Evolutionary conservation across 2,329 filamentous ascomycete species (phyloP), one percentile per base, ranked within the genome.

Genomic region (Penicillium digitatum): DNA sequence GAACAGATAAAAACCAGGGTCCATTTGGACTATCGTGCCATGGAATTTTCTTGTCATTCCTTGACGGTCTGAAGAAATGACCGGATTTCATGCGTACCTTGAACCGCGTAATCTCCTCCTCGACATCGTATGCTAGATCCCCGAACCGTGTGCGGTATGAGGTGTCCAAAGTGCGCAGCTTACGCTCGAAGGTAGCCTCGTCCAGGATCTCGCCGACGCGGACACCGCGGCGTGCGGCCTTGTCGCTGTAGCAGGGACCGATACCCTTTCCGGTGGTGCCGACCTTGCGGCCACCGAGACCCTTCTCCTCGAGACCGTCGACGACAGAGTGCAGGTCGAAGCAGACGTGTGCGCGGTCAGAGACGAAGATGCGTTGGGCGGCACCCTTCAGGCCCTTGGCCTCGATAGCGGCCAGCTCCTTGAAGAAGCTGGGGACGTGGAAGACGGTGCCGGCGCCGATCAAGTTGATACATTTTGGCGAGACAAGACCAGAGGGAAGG

Each of bases 161-260:
- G 51, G 72, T 69, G 54, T 80, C 79, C 61, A 86, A 66, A 9
- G 76, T 71, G 54, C 79, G 74, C 59, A 85, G 66, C 66, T 82
- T 82, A 9, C 69, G 68, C 69, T 85, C 82, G 62, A 84, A 82
- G 34, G 78, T 68, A 42, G 72, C 72, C 71, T 84, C 80, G 60
- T 83, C 77, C 66, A 83, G 76, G 55, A 85, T 74, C 61, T 85
- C 82, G 35, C 79, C 79, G 52, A 87, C 75, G 52, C 81, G 80
- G 34, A 86, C 76, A 61, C 83, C 83, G 39, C 78, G 79, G 55
- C 84, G 75, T 6, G 82, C 78, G 59, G 83, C 83, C 73, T 86
- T 86, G 64, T 81, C 82, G 66, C 80, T 82, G 73, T 86, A 86
- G 59, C 81, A 82, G 65, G 84, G 84, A 42, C 81, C 77, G 56